These are phyloP conservation scores for Mycena albidolilacea DNA, from an alignment of 768 basidiomycete genomes.

Conservation along the genomic window DNA sequence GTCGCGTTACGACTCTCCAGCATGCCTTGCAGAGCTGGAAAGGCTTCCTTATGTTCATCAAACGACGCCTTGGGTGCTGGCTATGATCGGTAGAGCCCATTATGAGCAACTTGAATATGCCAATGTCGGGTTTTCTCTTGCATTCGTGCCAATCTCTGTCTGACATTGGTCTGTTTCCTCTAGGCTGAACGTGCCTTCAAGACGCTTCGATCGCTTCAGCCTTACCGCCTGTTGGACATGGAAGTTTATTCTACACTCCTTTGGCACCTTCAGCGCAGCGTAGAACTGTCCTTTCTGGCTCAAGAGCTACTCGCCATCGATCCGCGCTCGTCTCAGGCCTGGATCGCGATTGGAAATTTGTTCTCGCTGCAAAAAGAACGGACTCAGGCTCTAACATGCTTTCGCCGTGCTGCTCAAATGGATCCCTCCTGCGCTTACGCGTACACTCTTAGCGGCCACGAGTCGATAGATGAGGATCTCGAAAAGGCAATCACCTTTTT, in stretches of 20 bases:
- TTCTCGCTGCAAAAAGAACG: constrained; percentile 97
- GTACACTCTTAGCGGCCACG: constrained; percentile 96
- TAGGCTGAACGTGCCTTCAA: constrained; percentile 94
- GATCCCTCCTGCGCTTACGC: constrained; percentile 95
- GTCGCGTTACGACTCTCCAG: constrained; percentile 81
- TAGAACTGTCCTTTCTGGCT: constrained; percentile 91
- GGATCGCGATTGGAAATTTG: constrained; percentile 97
- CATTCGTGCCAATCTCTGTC: constrained; percentile 36
- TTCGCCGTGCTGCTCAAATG: constrained; percentile 90
- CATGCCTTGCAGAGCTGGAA: constrained; percentile 84
- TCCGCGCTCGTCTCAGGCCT: constrained; percentile 88
- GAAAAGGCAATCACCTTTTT: constrained; percentile 94
- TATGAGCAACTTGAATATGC: constrained; percentile 93
- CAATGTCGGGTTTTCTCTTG: constrained; percentile 71
- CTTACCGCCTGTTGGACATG: constrained; percentile 94
- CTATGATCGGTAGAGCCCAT: constrained; percentile 88
- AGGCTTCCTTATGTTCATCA: constrained; percentile 82
- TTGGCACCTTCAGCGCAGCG: constrained; percentile 92
- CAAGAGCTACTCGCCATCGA: constrained; percentile 92
- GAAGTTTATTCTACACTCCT: constrained; percentile 96
- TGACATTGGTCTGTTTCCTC: constrained; percentile 41
- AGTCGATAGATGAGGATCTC: constrained; percentile 95
- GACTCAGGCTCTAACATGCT: constrained; percentile 93
- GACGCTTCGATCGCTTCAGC: constrained; percentile 84
- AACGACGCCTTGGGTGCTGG: constrained; percentile 82